Percentiles rank a stretch among this genome's conserved stretches.
phyloP scores from a whole-genome alignment of 345 rosid genomes.

The Rhodamnia argentea region DNA sequence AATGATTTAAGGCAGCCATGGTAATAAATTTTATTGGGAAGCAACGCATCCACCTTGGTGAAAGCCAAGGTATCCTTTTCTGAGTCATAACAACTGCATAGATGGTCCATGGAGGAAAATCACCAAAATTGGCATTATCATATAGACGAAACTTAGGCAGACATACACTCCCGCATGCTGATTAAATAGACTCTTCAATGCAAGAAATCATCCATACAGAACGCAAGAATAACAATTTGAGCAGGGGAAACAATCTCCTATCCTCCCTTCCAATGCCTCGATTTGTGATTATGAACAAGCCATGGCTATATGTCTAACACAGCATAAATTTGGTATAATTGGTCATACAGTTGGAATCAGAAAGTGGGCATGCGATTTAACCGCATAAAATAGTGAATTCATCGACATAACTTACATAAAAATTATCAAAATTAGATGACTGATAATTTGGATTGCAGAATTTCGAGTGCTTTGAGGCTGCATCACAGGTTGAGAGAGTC shows the following conservation, averaged over 20 bases:
- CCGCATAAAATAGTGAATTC: neutral
- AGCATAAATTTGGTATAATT: neutral
- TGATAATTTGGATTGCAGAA: neutral
- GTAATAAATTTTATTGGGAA: conserved; percentile 70
- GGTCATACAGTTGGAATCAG: neutral
- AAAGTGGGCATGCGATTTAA: neutral
- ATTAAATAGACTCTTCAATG: neutral
- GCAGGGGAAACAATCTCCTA: neutral
- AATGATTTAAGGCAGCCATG: conserved; percentile 89
- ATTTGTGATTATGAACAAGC: neutral
- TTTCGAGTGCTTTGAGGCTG: neutral
- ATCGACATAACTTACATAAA: neutral
- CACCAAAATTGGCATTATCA: neutral
- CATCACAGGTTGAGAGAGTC: neutral
- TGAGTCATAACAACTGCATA: conserved; percentile 69
- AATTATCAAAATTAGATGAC: neutral
- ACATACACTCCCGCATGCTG: neutral
- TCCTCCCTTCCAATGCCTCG: neutral
- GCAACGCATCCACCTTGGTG: conserved; percentile 72
- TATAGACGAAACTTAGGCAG: neutral
- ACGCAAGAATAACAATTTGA: neutral
- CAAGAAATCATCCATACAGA: neutral
- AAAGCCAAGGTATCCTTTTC: conserved; percentile 83
- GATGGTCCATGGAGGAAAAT: neutral
- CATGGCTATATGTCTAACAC: neutral